These are phyloP conservation scores for Emmonsiellopsis sp. DNA, from an alignment of 2,329 filamentous ascomycete genomes.

Conservation along the genomic window DNA sequence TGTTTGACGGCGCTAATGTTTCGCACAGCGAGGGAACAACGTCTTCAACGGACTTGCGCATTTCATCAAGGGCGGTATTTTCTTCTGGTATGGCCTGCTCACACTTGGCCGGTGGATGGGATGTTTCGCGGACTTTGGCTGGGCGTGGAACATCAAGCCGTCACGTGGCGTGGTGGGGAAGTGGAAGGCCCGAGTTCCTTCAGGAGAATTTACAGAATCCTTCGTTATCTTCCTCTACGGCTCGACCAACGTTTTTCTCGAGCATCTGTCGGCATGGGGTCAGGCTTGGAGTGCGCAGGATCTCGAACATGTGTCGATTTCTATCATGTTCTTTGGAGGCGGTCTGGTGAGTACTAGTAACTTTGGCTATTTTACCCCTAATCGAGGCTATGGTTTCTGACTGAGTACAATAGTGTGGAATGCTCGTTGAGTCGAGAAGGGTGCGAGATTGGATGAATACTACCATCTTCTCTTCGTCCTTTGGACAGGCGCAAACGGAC, in stretches of 20 bases:
- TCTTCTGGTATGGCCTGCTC: slow-evolving; percentile 85
- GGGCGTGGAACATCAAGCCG: slow-evolving; percentile 89
- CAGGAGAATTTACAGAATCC: slow-evolving; percentile 83
- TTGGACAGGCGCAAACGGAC: not conserved
- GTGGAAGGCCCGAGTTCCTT: slow-evolving; percentile 56
- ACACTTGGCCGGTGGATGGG: slow-evolving; percentile 86
- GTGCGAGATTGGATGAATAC: slow-evolving; percentile 53
- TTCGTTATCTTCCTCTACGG: slow-evolving; percentile 87
- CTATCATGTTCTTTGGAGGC: slow-evolving; percentile 86
- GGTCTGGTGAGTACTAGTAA: slow-evolving; percentile 53
- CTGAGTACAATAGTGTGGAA: slow-evolving; percentile 50
- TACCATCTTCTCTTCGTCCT: slow-evolving; percentile 27
- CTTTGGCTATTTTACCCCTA: not conserved
- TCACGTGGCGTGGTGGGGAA: slow-evolving; percentile 46
- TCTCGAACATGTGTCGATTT: slow-evolving; percentile 86
- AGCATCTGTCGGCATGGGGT: slow-evolving; percentile 71
- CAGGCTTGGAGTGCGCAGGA: slow-evolving; percentile 66
- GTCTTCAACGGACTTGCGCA: slow-evolving; percentile 85
- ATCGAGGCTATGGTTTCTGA: slow-evolving; percentile 2
- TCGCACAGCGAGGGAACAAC: slow-evolving; percentile 50
- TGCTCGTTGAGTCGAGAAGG: slow-evolving; percentile 69
- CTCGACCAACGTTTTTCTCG: slow-evolving; percentile 80
- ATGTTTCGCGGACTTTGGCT: slow-evolving; percentile 80
- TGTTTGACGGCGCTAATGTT: slow-evolving; percentile 6
- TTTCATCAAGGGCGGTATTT: slow-evolving; percentile 89